Evolutionary conservation across 169 alveolate species (phyloP).

Genomic region (Eimeria acervulina): DNA sequence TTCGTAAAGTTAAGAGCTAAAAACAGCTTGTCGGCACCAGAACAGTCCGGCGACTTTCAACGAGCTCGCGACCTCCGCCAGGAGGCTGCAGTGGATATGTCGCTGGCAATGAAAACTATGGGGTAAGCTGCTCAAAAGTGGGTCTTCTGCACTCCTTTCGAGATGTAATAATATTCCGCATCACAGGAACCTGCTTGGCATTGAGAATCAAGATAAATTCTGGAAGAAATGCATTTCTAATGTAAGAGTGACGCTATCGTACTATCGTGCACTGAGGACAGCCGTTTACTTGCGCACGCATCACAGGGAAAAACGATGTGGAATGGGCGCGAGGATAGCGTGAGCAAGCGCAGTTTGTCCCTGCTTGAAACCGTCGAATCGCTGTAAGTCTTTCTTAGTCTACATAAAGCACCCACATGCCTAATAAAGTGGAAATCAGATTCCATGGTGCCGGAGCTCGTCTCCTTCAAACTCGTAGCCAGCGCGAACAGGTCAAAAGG

Average conservation of each 20-base stretch:
- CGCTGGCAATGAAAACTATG: slow-evolving; percentile 80
- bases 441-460: slow-evolving; percentile 75
- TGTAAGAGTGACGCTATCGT: neutral
- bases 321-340: slow-evolving; percentile 73
- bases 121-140: slow-evolving; percentile 11
- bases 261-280: neutral
- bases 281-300: neutral
- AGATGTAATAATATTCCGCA: neutral
- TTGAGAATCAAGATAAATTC: slow-evolving; percentile 61
- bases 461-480: slow-evolving; percentile 76
- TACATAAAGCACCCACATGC: neutral
- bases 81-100: slow-evolving; percentile 78
- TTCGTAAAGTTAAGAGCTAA: neutral
- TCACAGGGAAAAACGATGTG: slow-evolving; percentile 65
- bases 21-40: slow-evolving; percentile 23
- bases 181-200: slow-evolving; percentile 73
- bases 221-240: slow-evolving; percentile 67
- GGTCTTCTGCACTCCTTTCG: neutral
- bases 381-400: neutral
- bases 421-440: neutral
- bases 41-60: slow-evolving; percentile 75
- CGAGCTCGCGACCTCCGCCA: slow-evolving; percentile 76
- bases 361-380: slow-evolving; percentile 61
- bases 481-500: slow-evolving; percentile 74
- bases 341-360: slow-evolving; percentile 72